Base-by-base conservation (phyloP, 345 rosid genomes). In the Bruguiera parviflora region DNA sequence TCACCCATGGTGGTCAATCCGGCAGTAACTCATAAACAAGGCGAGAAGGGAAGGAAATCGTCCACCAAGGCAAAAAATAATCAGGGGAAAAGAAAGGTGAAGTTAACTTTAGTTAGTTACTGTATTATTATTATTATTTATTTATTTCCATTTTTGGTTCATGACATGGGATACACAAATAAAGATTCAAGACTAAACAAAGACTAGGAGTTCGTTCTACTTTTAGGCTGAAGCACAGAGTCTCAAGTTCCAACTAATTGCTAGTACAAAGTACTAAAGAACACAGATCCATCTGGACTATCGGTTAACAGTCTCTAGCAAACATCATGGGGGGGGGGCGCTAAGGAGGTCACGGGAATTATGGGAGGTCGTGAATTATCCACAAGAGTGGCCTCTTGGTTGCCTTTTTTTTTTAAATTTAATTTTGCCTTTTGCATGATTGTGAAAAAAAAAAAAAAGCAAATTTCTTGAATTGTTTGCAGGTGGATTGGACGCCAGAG, bases 401-500 rank as follows among this genome's bases (percentile, higher is more conserved):
- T 39, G n/a, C n/a, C n/a, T n/a, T n/a, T n/a, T n/a, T n/a, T n/a
- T n/a, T n/a, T n/a, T n/a, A n/a, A n/a, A n/a, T n/a, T n/a, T n/a
- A 27, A 1, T 6, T 20, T 43, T 64, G 24, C 8, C 2, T 64
- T 59, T 59, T 28, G 18, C 6, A 1, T 7, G 68, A 53, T n/a
- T 10, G 7, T 64, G 9, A 33, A 28, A 10, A 11, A 2, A 1
- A 49, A 3, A 20, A 27, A 27, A 27, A 27, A 27, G 28, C 6
- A 33, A 33, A 10, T 43, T 10, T 65, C 62, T 78, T 71, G 76
- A 72, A 69, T 3, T 73, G 49, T 63, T 80, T 77, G 81, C 35
- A 95, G 97, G 96, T 95, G 84, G 99, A 95, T 62, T 95, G 99
- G 99, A 95, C 97, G 21, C 91, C 96, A 63, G 97, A 90, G 68